Conservation (phyloP, 1,284 basidiomycete species). For the Phellopilus nigrolimitatus region DNA sequence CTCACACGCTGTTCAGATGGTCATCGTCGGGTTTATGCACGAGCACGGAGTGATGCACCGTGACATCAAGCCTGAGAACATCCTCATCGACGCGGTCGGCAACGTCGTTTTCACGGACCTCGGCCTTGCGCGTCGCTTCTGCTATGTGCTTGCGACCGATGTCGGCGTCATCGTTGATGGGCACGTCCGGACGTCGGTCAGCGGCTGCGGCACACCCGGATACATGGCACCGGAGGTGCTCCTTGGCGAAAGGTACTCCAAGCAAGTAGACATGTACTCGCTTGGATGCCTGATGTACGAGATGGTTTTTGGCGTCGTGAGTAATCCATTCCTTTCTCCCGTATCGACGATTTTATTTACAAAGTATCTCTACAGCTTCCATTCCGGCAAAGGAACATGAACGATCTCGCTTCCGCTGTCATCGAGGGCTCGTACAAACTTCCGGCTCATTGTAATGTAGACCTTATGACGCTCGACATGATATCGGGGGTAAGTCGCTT, state of each 20-base stretch:
- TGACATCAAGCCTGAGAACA: constrained; percentile 65
- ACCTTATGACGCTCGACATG: too few relatives aligned
- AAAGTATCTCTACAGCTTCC: too few relatives aligned
- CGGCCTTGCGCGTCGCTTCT: too few relatives aligned
- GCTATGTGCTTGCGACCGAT: constrained; percentile 40
- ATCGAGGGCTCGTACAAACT: too few relatives aligned
- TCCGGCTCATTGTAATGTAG: too few relatives aligned
- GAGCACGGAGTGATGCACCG: constrained; percentile 52
- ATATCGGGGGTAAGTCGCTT: too few relatives aligned
- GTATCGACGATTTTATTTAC: too few relatives aligned
- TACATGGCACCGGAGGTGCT: constrained; percentile 65
- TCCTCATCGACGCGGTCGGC: constrained; percentile 42
- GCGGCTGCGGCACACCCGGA: constrained; percentile 58
- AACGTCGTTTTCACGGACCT: constrained; percentile 65
- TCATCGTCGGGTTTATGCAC: too few relatives aligned
- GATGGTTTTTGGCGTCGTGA: constrained; percentile 52
- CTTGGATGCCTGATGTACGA: constrained; percentile 47
- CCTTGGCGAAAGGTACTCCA: constrained; percentile 59
- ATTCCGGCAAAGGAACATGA: too few relatives aligned
- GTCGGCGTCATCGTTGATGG: not conserved
- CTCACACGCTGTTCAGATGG: not conserved
- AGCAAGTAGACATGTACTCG: constrained; percentile 64
- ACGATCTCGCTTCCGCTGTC: too few relatives aligned
- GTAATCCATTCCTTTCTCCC: not conserved
- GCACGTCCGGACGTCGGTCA: constrained; percentile 41